Evolutionary conservation across 208 protist genomes (phyloP), one percentile per base, ranked within the genome.

Genomic region (Herpetomonas tarakana): DNA sequence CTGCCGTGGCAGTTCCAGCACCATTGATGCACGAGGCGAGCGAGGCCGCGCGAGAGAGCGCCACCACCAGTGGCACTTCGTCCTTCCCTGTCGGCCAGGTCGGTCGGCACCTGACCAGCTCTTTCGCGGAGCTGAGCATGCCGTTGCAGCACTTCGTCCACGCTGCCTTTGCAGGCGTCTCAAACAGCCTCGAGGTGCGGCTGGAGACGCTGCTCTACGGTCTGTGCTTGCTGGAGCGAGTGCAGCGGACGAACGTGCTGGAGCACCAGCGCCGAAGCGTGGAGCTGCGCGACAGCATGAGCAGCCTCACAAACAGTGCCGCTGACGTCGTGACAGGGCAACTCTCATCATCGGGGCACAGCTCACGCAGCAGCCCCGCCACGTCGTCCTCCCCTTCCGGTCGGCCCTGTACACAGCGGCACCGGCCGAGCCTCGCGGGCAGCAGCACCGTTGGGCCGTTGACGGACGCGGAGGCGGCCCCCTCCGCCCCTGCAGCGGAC

Each of bases 201-300:
- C 46, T 73, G 1, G 58, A 65, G 39, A 82, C 71, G 11, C 62
- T 82, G 3, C n/a, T 77, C 12, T 65, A 69, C 31, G 68, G 45
- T 25, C 66, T 82, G 30, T 71, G 59, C 18, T 58, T 82, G 18
- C 41, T 82, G 41, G 76, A 82, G 57, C 58, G 50, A 19, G 62
- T 77, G 50, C 76, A 82, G 45, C 58, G 55, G 41, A 54, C 46
- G 22, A 77, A 77, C 62, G 68, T 82, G 18, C 63, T 67, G 14
- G 51, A 46, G 1, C 64, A 74, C n/a, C 56, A 71, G 3, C 58
- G 50, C 22, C 51, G 53, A 24, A 27, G 52, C 14, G 18, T 55
- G 22, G 24, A 45, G 19, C 44, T 65, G 39, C 41, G 39, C 12
- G 18, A 60, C 2, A 16, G 16, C 46, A 0, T 14, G 12, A 2